Conservation (phyloP, 1,284 basidiomycete genomes). For the Ganoderma boninense region DNA sequence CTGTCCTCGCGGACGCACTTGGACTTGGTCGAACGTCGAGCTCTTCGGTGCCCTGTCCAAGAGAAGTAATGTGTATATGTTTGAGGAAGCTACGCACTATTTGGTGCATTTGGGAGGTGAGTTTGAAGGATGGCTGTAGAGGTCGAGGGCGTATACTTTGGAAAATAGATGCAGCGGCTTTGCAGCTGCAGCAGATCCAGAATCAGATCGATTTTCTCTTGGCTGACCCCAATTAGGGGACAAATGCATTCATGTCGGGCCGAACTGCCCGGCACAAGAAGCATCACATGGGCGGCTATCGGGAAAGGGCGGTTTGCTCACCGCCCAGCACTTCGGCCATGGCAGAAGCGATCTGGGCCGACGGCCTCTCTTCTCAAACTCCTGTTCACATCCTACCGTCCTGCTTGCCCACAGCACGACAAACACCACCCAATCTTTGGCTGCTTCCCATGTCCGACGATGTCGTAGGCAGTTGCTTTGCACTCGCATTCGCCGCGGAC, state of each 20-base stretch:
- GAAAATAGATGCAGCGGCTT: not conserved
- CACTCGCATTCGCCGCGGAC: constrained; percentile 25
- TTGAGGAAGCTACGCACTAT: constrained; percentile 51
- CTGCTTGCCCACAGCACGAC: not conserved
- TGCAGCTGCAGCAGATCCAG: too few species aligned
- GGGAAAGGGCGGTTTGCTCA: not conserved
- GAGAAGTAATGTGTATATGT: constrained; percentile 8
- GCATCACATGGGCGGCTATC: not conserved
- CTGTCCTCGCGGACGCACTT: constrained; percentile 49
- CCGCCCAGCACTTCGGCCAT: not conserved
- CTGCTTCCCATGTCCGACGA: constrained; percentile 36
- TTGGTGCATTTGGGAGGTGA: constrained; percentile 56
- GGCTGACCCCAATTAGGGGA: constrained; percentile 1
- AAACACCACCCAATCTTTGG: not conserved
- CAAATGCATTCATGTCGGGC: not conserved
- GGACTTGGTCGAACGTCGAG: constrained; percentile 57
- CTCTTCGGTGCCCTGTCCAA: constrained; percentile 53
- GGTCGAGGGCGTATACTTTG: not conserved
- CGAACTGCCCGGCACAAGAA: not conserved
- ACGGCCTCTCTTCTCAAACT: not conserved
- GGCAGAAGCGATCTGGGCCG: not conserved
- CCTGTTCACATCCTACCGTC: not conserved
- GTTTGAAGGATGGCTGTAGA: not conserved
- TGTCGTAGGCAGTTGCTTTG: constrained; percentile 24
- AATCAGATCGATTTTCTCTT: constrained; percentile 1